Base-by-base conservation (phyloP, 2,329 filamentous ascomycete species). In the Nemania sp. region DNA sequence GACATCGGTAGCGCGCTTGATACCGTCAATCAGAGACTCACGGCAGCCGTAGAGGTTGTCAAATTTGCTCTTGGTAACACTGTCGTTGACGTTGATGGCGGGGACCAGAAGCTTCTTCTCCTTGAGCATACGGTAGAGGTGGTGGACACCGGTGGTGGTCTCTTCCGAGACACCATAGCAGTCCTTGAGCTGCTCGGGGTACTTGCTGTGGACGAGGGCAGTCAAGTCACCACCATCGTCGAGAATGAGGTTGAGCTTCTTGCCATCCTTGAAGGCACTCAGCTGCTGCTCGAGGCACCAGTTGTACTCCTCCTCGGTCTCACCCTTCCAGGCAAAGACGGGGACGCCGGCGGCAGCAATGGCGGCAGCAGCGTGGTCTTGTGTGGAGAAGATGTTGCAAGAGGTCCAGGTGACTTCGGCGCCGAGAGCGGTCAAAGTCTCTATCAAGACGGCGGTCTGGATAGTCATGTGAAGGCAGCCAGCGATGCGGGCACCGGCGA, bases 281-380 rank as follows among this genome's bases (percentile, higher is more conserved):
- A 99, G 90, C 85, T 98, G 95, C 87, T 99, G 95, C 86, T 98
- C 94, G 75, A 98, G 84, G 82, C 95, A 99, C 95, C 95, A 98
- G 81, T 96, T 87, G 88, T 98, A 99, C 85, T 98, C 95, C 83
- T 98, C 95, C 83, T 99, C 95, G 72, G 94, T 97, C 91, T 99
- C 95, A 75, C 93, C 84, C 81, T 87, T 88, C 85, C 86, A 87
- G 78, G 86, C 85, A 68, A 87, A 86, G 73, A 99, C 94, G 73
- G 94, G 93, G 68, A 96, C 90, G 78, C 94, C 95, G 56, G 88
- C 84, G 59, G 94, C 95, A 71, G 95, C 95, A 81, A 99, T 97
- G 78, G 95, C 95, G 69, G 95, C 93, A 57, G 95, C 95, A 73
- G 95, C 95, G 82, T 98, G 94, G 83, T 98, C 95, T 82, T 97